Evolutionary conservation across 2,329 filamentous ascomycete species (phyloP), one percentile per base, ranked within the genome.

Genomic region (Blastomyces gilchristii): DNA sequence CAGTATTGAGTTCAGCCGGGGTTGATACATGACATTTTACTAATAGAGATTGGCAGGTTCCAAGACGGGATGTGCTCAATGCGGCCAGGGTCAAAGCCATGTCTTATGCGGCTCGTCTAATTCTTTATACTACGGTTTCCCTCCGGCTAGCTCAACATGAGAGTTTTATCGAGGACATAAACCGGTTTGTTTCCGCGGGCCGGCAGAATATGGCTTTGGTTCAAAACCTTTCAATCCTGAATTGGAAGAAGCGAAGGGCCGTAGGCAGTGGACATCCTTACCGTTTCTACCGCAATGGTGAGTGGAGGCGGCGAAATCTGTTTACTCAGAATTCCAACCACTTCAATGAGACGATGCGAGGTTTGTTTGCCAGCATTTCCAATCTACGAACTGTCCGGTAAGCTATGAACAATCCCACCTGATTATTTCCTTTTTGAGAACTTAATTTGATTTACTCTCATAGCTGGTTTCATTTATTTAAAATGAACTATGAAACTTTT

Each of bases 401-500:
- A 52, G 58, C 31, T 22, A 45, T 22, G 28, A 11, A 14, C 49
- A 39, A 34, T 22, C 3, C 1, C 5, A 11, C 34, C 28, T 34
- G 12, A 16, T 49, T 34, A 8, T 34, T 34, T 50, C n/a, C n/a
- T 7, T n/a, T 25, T 14, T 39, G 34, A 12, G 12, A 34, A 34
- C 11, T n/a, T 3, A 28, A n/a, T 39, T 6, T 25, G 39, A 22
- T 52, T n/a, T 14, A 9, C 34, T 49, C 12, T 3, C 7, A 14
- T 16, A 60, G 58, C 45, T 61, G 60, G 60, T 53, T 53, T 37
- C 60, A 61, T 47, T 43, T 47, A 28, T 61, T 53, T 34, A 50
- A 41, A 54, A 61, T 61, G 60, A 16, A 31, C 22, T 8, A 53
- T 16, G 31, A 31, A 22, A 61, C 60, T 16, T 45, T 61, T 39